These are phyloP conservation scores for Mycena latifolia DNA, from an alignment of 768 basidiomycete genomes.

Conservation along the genomic window DNA sequence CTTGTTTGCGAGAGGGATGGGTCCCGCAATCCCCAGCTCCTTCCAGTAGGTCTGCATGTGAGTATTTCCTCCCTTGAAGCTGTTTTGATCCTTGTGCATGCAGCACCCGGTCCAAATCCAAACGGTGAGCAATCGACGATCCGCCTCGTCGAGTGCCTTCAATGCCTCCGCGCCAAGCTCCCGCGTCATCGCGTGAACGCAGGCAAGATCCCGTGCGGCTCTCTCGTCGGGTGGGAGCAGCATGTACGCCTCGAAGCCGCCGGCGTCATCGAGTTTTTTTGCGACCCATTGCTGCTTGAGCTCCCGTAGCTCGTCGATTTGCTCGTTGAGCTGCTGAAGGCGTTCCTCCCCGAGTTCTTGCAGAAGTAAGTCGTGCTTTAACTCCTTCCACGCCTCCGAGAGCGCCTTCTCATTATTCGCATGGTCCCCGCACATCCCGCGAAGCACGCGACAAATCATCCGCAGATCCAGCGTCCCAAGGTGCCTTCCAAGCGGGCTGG, in stretches of 20 bases:
- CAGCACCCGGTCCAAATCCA: constrained; percentile 33
- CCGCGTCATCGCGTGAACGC: constrained; percentile 10
- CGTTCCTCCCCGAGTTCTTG: constrained; percentile 26
- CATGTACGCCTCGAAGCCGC: constrained; percentile 25
- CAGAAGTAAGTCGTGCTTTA: constrained; percentile 11
- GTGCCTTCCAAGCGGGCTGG: constrained; percentile 3
- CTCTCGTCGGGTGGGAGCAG: constrained; percentile 24
- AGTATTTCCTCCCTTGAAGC: constrained; percentile 37
- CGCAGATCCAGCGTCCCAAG: neutral
- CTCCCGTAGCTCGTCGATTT: constrained; percentile 1
- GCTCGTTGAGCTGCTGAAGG: constrained; percentile 6
- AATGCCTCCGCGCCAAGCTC: constrained; percentile 32
- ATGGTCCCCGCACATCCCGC: constrained; percentile 33
- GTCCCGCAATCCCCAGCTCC: constrained; percentile 8
- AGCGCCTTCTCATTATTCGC: constrained; percentile 4
- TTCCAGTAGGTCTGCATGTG: constrained; percentile 30
- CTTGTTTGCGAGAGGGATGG: constrained; percentile 10
- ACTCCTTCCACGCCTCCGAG: neutral
- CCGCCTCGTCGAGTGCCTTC: constrained; percentile 8
- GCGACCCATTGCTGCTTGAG: neutral
- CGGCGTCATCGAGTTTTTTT: constrained; percentile 21
- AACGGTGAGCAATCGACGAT: constrained; percentile 30
- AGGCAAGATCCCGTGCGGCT: constrained; percentile 17
- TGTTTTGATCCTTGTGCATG: constrained; percentile 38
- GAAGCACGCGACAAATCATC: constrained; percentile 16